Evolutionary conservation across 352 stramenopile genomes (phyloP).

Genomic region (Globisporangium alternatum): DNA sequence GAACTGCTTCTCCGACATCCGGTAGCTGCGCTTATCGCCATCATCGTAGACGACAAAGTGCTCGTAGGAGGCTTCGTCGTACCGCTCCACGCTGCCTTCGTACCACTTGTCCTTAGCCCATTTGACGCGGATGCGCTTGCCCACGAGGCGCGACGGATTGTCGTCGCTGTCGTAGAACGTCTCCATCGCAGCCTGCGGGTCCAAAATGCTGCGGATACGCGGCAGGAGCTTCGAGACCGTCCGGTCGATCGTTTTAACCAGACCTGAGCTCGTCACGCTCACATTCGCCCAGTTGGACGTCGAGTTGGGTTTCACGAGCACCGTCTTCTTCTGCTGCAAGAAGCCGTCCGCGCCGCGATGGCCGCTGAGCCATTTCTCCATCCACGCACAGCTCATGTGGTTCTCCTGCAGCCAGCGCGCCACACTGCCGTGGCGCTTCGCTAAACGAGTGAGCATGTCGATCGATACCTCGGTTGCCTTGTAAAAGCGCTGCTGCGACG

Average conservation of each 20-base stretch:
- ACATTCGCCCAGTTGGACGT: constrained; percentile 80
- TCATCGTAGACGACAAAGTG: constrained; percentile 86
- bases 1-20: constrained; percentile 89
- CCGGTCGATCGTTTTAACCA: constrained; percentile 65
- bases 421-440: constrained; percentile 70
- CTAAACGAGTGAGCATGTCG: constrained; percentile 81
- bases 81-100: constrained; percentile 69
- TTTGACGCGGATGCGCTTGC: constrained; percentile 82
- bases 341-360: constrained; percentile 66
- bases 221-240: constrained; percentile 56
- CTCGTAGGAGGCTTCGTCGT: constrained; percentile 78
- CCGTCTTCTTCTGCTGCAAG: constrained; percentile 71
- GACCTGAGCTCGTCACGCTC: constrained; percentile 43
- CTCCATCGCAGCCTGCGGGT: constrained; percentile 38
- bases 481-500: constrained; percentile 83
- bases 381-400: constrained; percentile 64
- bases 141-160: constrained; percentile 78
- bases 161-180: constrained; percentile 90
- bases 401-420: constrained; percentile 68
- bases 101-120: constrained; percentile 91
- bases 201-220: constrained; percentile 50
- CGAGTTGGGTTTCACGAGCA: constrained; percentile 83
- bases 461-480: constrained; percentile 85
- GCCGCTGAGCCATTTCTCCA: constrained; percentile 77
- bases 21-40: constrained; percentile 83